phyloP scores from a whole-genome alignment of 2,329 filamentous ascomycete genomes.

The Aspergillus clavatus region DNA sequence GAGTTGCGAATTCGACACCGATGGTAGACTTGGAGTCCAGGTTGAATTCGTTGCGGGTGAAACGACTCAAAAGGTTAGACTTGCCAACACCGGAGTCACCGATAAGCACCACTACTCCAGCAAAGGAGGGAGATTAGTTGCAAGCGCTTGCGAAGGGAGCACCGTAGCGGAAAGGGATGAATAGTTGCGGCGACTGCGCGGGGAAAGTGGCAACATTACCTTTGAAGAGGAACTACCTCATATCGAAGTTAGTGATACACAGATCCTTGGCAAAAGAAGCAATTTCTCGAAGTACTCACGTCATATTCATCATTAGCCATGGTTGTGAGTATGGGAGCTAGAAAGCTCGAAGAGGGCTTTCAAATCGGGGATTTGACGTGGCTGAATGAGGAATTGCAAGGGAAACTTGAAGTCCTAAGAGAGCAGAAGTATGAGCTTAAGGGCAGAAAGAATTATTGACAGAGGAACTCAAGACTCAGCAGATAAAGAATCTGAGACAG shows the following conservation, averaged over 20 bases:
- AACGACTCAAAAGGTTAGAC: slow-evolving; percentile 98
- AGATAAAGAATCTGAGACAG: not conserved
- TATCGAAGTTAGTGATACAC: slow-evolving; percentile 14
- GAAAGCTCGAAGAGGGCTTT: slow-evolving; percentile 19
- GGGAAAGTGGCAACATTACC: slow-evolving; percentile 51
- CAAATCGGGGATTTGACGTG: slow-evolving; percentile 20
- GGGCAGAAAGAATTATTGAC: not conserved
- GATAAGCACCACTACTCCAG: slow-evolving; percentile 79
- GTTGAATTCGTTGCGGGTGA: slow-evolving; percentile 99
- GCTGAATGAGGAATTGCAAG: slow-evolving; percentile 13
- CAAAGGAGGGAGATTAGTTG: slow-evolving; percentile 15
- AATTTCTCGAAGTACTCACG: slow-evolving; percentile 55
- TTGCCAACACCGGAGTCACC: slow-evolving; percentile 99
- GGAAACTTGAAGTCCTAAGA: slow-evolving; percentile 10
- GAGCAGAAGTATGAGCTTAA: slow-evolving; percentile 11
- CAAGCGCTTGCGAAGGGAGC: slow-evolving; percentile 1
- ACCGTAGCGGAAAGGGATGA: slow-evolving; percentile 13
- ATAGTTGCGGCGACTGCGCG: slow-evolving; percentile 17
- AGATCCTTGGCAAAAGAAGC: not conserved
- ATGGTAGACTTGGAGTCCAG: slow-evolving; percentile 99
- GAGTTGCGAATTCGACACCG: slow-evolving; percentile 97
- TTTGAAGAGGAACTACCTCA: slow-evolving; percentile 92
- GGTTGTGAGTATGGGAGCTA: slow-evolving; percentile 26
- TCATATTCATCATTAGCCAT: slow-evolving; percentile 99
- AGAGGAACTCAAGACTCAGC: not conserved